Evolutionary conservation across 1,139 yeast species (phyloP), one percentile per base, ranked within the genome.

Genomic region (Ogataea hybrid): DNA sequence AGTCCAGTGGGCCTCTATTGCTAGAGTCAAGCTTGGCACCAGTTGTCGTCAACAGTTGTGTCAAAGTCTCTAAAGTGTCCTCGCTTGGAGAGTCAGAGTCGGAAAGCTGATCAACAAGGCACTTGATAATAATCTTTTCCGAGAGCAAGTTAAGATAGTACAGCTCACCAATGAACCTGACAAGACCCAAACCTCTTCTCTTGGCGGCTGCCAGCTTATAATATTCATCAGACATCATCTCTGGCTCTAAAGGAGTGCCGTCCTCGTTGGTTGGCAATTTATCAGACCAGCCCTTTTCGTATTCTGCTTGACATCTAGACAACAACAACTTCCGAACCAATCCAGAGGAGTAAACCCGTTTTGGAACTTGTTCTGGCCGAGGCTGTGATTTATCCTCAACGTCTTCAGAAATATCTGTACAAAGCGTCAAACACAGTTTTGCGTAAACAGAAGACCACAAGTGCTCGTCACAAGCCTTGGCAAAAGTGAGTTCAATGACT

Each of bases 371-470:
- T n/a, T 39, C 49, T 7, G 50, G 51, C 27, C 32, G 23, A 12
- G 48, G 45, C 16, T 42, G 37, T 8, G 47, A 41, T 37, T 71
- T 77, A 56, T 87, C 94, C 45, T 70, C 71, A 51, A 90, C 79
- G 41, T 83, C 92, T 28, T 77, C 77, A 38, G 82, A 75, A 45
- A 88, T 75, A 34, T 71, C 73, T 48, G 80, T 78, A 58, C 86
- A 81, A 73, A 90, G 76, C 65, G 84, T 84, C 52, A 85, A 84
- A 70, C 96, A 89, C 72, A 92, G 84, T 58, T 84, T 84, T n/a
- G 98, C 98, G 64, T 92, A 92, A 90, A 94, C 88, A 41, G 84
- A 79, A 29, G 97, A 88, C 97, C 97, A 92, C 65, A 89, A 94
- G 36, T 97, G 95, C 70, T 92, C 99, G 66, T 92, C 99, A 64